Percentiles rank a stretch among this genome's conserved stretches.
These are phyloP conservation scores for Bigelowiella natans DNA, from an alignment of 78 protist genomes.

Conservation along the genomic window DNA sequence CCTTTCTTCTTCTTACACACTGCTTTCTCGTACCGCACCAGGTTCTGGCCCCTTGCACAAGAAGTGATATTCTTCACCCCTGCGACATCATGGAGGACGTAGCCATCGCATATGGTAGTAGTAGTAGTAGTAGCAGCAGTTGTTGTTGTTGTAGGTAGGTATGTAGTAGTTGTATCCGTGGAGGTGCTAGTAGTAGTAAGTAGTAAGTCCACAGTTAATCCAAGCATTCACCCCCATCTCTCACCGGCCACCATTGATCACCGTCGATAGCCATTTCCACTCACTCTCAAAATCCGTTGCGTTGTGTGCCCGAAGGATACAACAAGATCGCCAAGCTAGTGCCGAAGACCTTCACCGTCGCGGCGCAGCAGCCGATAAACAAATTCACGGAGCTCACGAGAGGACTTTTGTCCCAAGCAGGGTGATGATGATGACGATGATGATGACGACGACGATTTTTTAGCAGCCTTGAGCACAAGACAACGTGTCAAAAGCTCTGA, in stretches of 20 bases:
- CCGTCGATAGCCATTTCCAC: background rate
- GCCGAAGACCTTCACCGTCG: background rate
- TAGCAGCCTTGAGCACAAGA: too few relatives aligned
- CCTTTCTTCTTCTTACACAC: background rate
- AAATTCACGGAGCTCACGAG: background rate
- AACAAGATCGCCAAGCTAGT: background rate
- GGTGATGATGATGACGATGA: too few relatives aligned
- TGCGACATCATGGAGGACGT: slow-evolving; percentile 96
- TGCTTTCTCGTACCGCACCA: background rate
- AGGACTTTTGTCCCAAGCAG: background rate
- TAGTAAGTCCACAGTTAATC: background rate
- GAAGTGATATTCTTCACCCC: slow-evolving; percentile 86
- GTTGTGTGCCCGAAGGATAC: too few relatives aligned
- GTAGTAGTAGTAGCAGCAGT: background rate
- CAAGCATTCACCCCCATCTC: background rate
- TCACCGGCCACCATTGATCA: background rate
- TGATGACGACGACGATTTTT: too few relatives aligned
- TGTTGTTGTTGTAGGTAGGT: background rate
- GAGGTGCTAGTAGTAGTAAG: background rate
- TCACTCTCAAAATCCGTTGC: too few relatives aligned
- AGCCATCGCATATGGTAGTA: slow-evolving; percentile 75
- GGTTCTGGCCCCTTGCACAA: slow-evolving; percentile 56
- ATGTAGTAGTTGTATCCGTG: background rate
- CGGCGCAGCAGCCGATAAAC: background rate
- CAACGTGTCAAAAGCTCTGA: too few relatives aligned